Evolutionary conservation across 371 early-diverging fungal species (phyloP).

Genomic region (Neoconidiobolus thromboides): DNA sequence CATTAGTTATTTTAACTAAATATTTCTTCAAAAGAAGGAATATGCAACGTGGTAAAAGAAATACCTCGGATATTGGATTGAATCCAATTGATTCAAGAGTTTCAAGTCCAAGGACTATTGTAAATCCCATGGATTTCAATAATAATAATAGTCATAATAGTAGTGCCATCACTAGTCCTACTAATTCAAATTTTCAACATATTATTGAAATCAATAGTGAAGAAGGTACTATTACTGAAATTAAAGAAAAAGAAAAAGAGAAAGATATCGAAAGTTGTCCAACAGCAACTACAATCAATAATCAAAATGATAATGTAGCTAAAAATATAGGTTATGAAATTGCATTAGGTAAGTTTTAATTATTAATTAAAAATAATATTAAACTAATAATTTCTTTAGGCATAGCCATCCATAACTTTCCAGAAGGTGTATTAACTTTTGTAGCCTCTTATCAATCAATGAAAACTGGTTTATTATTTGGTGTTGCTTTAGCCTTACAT

Average conservation of each 20-base stretch:
- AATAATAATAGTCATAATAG: not conserved
- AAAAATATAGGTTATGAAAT: slow-evolving; percentile 7
- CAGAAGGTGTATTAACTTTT: slow-evolving; percentile 11
- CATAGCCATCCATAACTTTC: slow-evolving; percentile 10
- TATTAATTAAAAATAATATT: no score
- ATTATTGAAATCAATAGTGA: not conserved
- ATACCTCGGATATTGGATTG: not conserved
- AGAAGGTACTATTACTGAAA: not conserved
- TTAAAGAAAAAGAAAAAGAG: not conserved
- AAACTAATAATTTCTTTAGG: not conserved
- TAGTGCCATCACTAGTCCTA: not conserved
- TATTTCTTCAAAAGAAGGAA: not conserved
- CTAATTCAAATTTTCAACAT: not conserved
- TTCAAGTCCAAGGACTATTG: no score
- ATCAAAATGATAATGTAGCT: not conserved
- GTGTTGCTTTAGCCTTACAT: slow-evolving; percentile 11
- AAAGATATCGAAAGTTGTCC: not conserved
- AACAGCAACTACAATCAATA: not conserved
- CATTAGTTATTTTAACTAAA: not conserved
- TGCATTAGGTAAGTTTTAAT: not conserved
- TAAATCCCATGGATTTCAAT: not conserved
- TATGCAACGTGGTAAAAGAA: not conserved
- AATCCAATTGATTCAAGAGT: no score
- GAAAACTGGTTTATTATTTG: slow-evolving; percentile 8
- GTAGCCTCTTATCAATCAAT: slow-evolving; percentile 3